These are phyloP conservation scores for Corylus americana DNA, from an alignment of 306 rosid species.

Conservation along the genomic window DNA sequence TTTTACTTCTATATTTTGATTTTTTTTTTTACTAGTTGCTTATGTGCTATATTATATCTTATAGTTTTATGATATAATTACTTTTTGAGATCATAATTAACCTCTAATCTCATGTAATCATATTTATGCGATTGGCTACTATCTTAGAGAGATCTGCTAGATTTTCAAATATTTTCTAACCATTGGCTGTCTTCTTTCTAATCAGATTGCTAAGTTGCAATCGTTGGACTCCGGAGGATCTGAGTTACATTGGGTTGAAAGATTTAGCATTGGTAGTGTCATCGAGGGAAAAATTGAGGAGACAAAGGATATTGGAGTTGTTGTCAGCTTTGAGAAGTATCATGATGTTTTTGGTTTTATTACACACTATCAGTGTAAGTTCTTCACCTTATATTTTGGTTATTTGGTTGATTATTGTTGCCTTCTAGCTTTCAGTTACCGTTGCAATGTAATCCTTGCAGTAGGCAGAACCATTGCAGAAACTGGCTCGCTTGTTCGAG, in stretches of 20 bases:
- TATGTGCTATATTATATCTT: not conserved
- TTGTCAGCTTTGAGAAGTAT: constrained; percentile 72
- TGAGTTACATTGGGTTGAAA: constrained; percentile 66
- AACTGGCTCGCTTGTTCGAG: constrained; percentile 63
- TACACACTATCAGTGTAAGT: constrained; percentile 73
- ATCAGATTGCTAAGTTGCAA: constrained; percentile 73
- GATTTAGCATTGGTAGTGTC: constrained; percentile 53
- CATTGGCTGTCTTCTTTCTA: constrained; percentile 23
- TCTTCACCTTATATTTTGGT: constrained; percentile 14
- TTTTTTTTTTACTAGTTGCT: not conserved
- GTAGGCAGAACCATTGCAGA: constrained; percentile 61
- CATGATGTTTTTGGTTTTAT: constrained; percentile 78
- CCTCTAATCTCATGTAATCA: not conserved
- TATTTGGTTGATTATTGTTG: constrained; percentile 15
- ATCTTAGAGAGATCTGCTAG: not conserved
- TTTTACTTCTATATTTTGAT: not conserved
- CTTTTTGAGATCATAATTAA: not conserved
- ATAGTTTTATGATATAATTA: not conserved
- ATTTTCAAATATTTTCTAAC: constrained; percentile 10
- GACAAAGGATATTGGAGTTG: constrained; percentile 67
- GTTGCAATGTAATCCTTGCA: constrained; percentile 30
- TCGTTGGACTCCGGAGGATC: constrained; percentile 38
- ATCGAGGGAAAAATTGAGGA: constrained; percentile 77
- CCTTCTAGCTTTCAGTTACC: constrained; percentile 14
- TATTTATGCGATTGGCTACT: not conserved